These are phyloP conservation scores for Lachnellula suecica DNA, from an alignment of 2,329 filamentous ascomycete genomes.

Conservation along the genomic window DNA sequence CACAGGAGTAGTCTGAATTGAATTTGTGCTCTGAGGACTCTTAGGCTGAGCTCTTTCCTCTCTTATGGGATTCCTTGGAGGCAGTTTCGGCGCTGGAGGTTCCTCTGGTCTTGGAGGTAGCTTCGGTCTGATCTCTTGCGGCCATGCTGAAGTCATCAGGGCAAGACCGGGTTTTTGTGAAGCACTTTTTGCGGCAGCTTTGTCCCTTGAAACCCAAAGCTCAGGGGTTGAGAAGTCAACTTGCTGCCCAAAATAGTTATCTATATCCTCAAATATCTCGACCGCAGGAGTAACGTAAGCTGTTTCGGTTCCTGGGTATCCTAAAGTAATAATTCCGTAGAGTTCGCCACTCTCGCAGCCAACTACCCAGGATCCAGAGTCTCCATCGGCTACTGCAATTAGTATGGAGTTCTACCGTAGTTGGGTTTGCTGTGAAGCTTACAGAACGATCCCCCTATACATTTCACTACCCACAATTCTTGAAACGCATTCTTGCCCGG, in stretches of 20 bases:
- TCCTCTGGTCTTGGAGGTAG: too few species aligned
- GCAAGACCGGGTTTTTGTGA: too few species aligned
- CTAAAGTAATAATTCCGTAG: conserved; percentile 9
- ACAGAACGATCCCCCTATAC: conserved; percentile 8
- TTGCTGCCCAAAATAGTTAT: conserved; percentile 1
- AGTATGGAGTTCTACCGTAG: not conserved
- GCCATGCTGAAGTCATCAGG: too few species aligned
- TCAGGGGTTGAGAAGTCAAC: conserved; percentile 11
- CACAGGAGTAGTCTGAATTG: not conserved
- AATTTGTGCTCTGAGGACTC: not conserved
- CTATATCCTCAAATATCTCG: conserved; percentile 13
- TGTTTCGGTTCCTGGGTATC: conserved; percentile 6
- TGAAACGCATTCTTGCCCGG: conserved; percentile 8
- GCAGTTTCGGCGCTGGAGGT: too few species aligned
- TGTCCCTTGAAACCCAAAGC: conserved; percentile 6
- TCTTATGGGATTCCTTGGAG: too few species aligned
- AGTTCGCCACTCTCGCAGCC: conserved; percentile 8
- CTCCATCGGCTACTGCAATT: conserved; percentile 6
- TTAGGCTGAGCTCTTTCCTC: not conserved
- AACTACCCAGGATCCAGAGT: conserved; percentile 15
- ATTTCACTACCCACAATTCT: conserved; percentile 11
- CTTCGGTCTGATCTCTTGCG: too few species aligned
- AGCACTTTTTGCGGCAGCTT: not conserved
- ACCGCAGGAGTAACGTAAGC: conserved; percentile 13
- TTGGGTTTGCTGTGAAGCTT: not conserved